Percentiles rank a stretch among this genome's conserved stretches.
phyloP scores from a whole-genome alignment of 768 basidiomycete genomes.

The Lactarius akahatsu region DNA sequence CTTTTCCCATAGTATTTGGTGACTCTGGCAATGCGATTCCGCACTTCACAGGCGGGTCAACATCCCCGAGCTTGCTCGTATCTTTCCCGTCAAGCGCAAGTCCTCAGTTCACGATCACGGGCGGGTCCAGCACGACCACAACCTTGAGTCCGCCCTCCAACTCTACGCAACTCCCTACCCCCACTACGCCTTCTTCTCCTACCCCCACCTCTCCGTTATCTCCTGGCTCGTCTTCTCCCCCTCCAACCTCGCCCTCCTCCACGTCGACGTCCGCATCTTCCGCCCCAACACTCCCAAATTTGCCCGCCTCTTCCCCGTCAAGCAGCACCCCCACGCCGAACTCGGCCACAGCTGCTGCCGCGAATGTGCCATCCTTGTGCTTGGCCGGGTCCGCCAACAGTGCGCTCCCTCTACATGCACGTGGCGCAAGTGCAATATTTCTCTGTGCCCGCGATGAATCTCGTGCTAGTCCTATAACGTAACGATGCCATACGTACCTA shows the following conservation, averaged over 20 bases:
- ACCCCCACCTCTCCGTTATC: neutral
- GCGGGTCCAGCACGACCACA: neutral
- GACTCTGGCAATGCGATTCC: constrained; percentile 44
- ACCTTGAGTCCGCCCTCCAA: neutral
- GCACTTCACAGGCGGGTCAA: no score
- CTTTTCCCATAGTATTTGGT: constrained; percentile 42
- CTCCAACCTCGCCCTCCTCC: neutral
- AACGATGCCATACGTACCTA: neutral
- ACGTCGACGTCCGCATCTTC: neutral
- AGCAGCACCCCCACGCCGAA: neutral
- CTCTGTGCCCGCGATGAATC: neutral
- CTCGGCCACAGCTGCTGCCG: neutral
- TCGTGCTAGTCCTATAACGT: constrained; percentile 5
- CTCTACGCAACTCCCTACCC: neutral
- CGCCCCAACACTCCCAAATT: neutral
- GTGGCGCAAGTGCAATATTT: neutral
- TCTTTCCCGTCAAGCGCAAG: constrained; percentile 30
- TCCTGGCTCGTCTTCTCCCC: neutral
- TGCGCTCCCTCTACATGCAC: neutral
- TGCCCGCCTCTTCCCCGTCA: neutral
- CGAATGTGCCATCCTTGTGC: neutral
- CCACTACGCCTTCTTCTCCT: no score
- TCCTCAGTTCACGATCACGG: constrained; percentile 39
- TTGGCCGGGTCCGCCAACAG: neutral
- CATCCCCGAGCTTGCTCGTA: no score